Conservation (phyloP, 441 rosid species). For the Jatropha multifida region DNA sequence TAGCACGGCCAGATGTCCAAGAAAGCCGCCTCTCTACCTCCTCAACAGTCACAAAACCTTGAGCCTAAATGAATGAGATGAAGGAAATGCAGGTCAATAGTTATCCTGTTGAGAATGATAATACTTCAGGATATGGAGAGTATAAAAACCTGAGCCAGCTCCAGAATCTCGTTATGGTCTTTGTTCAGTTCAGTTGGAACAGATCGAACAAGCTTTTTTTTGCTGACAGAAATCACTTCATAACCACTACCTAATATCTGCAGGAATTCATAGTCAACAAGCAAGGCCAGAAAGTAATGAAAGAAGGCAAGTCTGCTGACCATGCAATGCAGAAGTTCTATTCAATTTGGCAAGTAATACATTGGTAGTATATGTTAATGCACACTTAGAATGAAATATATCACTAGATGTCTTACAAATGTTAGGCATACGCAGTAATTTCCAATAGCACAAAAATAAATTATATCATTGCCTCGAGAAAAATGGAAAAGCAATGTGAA, state of each 20-base stretch:
- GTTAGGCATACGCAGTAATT: neutral
- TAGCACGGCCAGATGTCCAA: conserved; percentile 85
- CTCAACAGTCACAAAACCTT: conserved; percentile 84
- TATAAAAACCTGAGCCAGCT: conserved; percentile 69
- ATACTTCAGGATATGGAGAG: neutral
- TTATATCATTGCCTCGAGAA: neutral
- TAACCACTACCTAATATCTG: conserved; percentile 85
- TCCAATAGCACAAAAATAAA: neutral
- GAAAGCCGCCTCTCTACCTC: conserved; percentile 71
- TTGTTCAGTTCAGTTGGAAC: conserved; percentile 91
- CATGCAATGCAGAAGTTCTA: neutral
- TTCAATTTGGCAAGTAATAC: neutral
- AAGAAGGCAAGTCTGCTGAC: neutral
- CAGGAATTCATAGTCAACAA: neutral
- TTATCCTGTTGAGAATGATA: neutral
- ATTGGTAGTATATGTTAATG: neutral
- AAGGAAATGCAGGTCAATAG: neutral
- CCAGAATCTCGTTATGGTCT: conserved; percentile 89
- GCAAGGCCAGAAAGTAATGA: neutral
- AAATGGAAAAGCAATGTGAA: neutral
- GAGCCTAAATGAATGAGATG: conserved; percentile 44
- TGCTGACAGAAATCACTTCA: conserved; percentile 86
- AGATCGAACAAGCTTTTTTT: conserved; percentile 82
- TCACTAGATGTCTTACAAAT: neutral
- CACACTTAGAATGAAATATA: neutral